Evolutionary conservation across 495 filamentous ascomycete species (phyloP).

Genomic region (Penicillium antarcticum): DNA sequence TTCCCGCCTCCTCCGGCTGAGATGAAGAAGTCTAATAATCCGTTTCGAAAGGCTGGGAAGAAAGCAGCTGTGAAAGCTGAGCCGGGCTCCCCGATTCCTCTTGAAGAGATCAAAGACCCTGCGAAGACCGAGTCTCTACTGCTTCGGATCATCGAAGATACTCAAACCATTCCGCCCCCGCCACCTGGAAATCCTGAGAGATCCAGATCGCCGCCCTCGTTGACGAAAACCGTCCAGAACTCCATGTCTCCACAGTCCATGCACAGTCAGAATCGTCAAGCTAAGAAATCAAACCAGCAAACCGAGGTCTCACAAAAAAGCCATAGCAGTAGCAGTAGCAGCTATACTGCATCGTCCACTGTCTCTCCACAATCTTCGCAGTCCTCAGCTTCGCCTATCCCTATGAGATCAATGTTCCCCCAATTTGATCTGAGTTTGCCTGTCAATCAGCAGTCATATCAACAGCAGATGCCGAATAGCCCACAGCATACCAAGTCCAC

Average conservation of each 20-base stretch:
- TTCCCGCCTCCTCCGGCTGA: slow-evolving; percentile 51
- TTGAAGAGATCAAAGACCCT: slow-evolving; percentile 31
- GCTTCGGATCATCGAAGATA: slow-evolving; percentile 39
- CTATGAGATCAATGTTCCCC: slow-evolving; percentile 75
- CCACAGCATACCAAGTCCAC: slow-evolving; percentile 29
- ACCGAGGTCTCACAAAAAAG: slow-evolving; percentile 10
- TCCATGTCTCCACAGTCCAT: slow-evolving; percentile 19
- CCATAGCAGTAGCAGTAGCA: slow-evolving; percentile 32
- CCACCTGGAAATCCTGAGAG: slow-evolving; percentile 17
- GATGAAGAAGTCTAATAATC: slow-evolving; percentile 36
- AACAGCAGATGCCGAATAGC: slow-evolving; percentile 50
- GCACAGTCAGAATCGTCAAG: slow-evolving; percentile 21
- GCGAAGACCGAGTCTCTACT: slow-evolving; percentile 37
- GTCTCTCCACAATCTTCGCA: slow-evolving; percentile 36
- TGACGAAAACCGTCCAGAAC: slow-evolving; percentile 9
- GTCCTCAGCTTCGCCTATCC: slow-evolving; percentile 30
- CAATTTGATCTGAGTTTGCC: slow-evolving; percentile 71
- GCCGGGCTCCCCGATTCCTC: slow-evolving; percentile 32
- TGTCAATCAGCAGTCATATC: slow-evolving; percentile 66
- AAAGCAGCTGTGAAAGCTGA: slow-evolving; percentile 24
- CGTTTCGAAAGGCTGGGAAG: slow-evolving; percentile 29
- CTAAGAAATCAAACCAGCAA: slow-evolving; percentile 9
- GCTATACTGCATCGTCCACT: slow-evolving; percentile 26
- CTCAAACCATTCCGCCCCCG: slow-evolving; percentile 27
- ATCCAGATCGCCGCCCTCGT: slow-evolving; percentile 14